These are phyloP conservation scores for Cytospora paraplurivora DNA, from an alignment of 2,329 filamentous ascomycete genomes.

Conservation along the genomic window DNA sequence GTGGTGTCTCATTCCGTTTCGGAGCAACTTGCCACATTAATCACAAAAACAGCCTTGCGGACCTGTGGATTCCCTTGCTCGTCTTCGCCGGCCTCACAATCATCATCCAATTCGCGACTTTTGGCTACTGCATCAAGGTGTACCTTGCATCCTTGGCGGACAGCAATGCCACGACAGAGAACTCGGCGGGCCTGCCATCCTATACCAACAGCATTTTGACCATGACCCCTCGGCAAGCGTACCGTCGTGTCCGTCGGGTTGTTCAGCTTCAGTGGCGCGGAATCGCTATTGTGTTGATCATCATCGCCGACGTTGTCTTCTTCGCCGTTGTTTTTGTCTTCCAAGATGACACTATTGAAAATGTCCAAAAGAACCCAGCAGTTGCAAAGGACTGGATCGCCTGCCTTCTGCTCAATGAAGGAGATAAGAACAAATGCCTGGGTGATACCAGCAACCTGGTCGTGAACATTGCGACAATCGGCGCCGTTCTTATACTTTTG, in stretches of 20 bases:
- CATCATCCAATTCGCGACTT: constrained; percentile 81
- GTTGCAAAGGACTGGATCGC: constrained; percentile 66
- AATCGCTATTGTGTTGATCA: constrained; percentile 85
- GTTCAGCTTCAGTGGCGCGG: constrained; percentile 93
- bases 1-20: constrained; percentile 92
- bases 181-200: constrained; percentile 67
- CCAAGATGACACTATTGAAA: constrained; percentile 72
- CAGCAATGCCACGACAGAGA: constrained; percentile 68
- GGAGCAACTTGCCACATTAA: constrained; percentile 94
- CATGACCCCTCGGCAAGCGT: constrained; percentile 82
- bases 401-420: constrained; percentile 64
- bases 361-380: constrained; percentile 53
- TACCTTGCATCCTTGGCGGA: constrained; percentile 85
- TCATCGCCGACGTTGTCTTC: constrained; percentile 89
- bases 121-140: constrained; percentile 91
- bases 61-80: constrained; percentile 88
- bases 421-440: constrained; percentile 69
- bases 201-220: constrained; percentile 76
- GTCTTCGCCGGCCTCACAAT: constrained; percentile 75
- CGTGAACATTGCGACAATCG: constrained; percentile 74
- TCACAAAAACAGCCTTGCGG: constrained; percentile 77
- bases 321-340: constrained; percentile 91
- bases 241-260: constrained; percentile 81
- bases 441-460: constrained; percentile 61
- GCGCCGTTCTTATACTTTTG: constrained; percentile 80